Base-by-base conservation (phyloP, 805 yeast genomes). In the Candida fluviatilis region DNA sequence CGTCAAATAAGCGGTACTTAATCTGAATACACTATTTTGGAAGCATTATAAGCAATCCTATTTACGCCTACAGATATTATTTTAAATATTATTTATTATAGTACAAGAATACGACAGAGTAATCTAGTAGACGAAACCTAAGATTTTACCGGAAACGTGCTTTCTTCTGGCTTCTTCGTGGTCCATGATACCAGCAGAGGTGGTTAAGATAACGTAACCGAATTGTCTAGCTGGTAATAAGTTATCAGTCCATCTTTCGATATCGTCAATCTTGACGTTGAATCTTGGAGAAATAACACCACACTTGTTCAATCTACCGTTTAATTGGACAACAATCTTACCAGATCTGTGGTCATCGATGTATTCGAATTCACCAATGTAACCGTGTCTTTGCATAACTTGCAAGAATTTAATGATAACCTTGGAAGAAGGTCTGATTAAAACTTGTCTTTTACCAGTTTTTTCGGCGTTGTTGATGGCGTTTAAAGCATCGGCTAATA, bases 91-190 rank as follows among this genome's bases (percentile, higher is more conserved):
- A 26, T 26, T 26, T 12, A 26, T 26, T 26, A 26, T 26, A 26
- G 29, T 26, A 26, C 29, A 26, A 12, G 6, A 12, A 29, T 29
- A n/a, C 12, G 13, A 6, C 6, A n/a, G 15, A 12, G 27, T 15
- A 12, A 29, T 39, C 64, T 85, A 90, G 85, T 90, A 90, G 55
- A 90, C 96, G 80, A 87, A 90, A 69, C 97, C 98, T 68, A 90
- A 84, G 75, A 90, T 85, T 83, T 90, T 90, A 75, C 98, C 98
- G 59, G 96, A 88, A 60, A 90, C 97, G 79, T 90, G 97, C 86
- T 90, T 91, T 83, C 97, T 85, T 84, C 95, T 87, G 66, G 98
- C 98, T 80, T 90, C 97, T 81, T 91, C 97, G 80, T 90, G 98
- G 82, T 91, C 97, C 95, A 90, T 89, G 64, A 90, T 90, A 78